Evolutionary conservation across 1,284 basidiomycete species (phyloP).

Genomic region (Pyrrhoderma lamaoense): DNA sequence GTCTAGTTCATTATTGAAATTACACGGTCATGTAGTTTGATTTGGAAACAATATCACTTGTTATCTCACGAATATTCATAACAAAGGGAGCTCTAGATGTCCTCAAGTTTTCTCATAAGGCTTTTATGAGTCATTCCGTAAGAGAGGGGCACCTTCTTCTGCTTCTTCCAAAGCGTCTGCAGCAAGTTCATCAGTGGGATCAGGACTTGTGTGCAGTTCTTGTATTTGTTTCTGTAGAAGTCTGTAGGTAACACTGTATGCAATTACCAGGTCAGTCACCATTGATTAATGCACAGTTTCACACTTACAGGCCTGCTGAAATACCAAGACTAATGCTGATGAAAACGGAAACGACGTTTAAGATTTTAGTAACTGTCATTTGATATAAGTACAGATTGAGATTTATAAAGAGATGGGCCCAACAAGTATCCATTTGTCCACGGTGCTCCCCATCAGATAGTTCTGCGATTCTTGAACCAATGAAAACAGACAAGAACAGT

Average conservation of each 20-base stretch:
- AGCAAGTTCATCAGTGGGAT: slow-evolving; percentile 47
- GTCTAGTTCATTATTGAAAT: too few species aligned
- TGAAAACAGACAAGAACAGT: slow-evolving; percentile 64
- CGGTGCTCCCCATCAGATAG: slow-evolving; percentile 73
- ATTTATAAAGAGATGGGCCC: slow-evolving; percentile 16
- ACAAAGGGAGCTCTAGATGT: background rate
- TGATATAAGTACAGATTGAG: too few species aligned
- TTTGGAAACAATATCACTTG: too few species aligned
- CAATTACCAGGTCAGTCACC: slow-evolving; percentile 1
- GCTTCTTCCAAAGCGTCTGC: slow-evolving; percentile 57
- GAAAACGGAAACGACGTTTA: slow-evolving; percentile 54
- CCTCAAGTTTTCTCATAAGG: background rate
- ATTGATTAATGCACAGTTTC: slow-evolving; percentile 3
- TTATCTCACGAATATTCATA: background rate
- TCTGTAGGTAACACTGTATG: slow-evolving; percentile 53
- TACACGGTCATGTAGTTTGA: too few species aligned
- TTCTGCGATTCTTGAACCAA: slow-evolving; percentile 67
- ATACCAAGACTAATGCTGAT: slow-evolving; percentile 50
- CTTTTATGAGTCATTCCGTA: slow-evolving; percentile 28
- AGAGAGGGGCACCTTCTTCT: slow-evolving; percentile 56
- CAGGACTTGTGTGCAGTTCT: slow-evolving; percentile 41
- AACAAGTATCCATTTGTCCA: slow-evolving; percentile 66
- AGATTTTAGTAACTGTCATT: slow-evolving; percentile 48
- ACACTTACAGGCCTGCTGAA: slow-evolving; percentile 57
- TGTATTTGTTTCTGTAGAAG: slow-evolving; percentile 56